phyloP scores from a whole-genome alignment of 176 grass and related monocot species.

The Poa pratensis region DNA sequence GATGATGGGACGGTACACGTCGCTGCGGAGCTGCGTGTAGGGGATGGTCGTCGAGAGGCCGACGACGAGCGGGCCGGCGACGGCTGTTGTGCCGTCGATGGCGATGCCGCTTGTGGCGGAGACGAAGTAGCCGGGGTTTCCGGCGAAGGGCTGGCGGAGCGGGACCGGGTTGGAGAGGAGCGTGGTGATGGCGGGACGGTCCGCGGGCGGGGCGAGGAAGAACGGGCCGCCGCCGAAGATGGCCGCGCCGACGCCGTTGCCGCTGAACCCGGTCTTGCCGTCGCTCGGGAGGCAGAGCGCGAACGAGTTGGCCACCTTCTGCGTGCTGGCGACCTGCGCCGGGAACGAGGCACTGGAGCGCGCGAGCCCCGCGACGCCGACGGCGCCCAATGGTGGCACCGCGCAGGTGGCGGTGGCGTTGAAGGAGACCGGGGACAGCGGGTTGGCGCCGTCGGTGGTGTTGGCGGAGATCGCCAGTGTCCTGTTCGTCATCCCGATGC shows the following conservation, averaged over 20 bases:
- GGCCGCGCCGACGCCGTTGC: constrained; percentile 46
- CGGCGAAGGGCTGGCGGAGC: constrained; percentile 20
- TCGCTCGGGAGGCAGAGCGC: constrained; percentile 73
- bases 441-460: constrained; percentile 69
- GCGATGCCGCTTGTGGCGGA: constrained; percentile 41
- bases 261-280: too few relatives aligned
- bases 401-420: constrained; percentile 55
- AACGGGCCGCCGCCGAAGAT: constrained; percentile 62
- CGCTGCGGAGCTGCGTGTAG: constrained; percentile 48
- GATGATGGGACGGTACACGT: constrained; percentile 55
- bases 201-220: constrained; percentile 32
- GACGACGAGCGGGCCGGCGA: constrained; percentile 16
- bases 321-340: constrained; percentile 44
- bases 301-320: constrained; percentile 58
- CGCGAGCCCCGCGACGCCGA: constrained; percentile 68
- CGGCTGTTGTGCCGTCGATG: not conserved
- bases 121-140: constrained; percentile 44
- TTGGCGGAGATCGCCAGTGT: constrained; percentile 45
- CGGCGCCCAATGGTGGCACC: constrained; percentile 25
- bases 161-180: constrained; percentile 25
- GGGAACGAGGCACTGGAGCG: constrained; percentile 44
- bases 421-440: constrained; percentile 33
- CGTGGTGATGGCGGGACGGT: constrained; percentile 13
- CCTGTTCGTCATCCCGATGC: not conserved
- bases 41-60: constrained; percentile 36